Evolutionary conservation across 164 flowering plant genomes (phyloP).

Genomic region (Chimonanthus salicifolius): DNA sequence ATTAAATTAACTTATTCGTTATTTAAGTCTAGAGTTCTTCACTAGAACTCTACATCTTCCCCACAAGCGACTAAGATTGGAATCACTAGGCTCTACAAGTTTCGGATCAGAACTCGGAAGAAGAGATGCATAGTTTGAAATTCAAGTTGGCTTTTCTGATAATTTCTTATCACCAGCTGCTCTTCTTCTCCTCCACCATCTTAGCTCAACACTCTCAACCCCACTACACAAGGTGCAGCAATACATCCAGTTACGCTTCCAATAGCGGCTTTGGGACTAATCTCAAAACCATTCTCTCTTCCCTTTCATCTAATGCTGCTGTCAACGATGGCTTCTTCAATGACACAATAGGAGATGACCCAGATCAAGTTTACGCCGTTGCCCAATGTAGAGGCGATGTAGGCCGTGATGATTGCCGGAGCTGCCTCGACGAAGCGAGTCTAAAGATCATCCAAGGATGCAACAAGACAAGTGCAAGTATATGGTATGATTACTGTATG

Average conservation of each 20-base stretch:
- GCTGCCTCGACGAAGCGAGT: background rate
- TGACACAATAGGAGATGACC: background rate
- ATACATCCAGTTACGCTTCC: background rate
- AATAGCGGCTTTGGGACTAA: background rate
- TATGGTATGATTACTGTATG: conserved; percentile 21
- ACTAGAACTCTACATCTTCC: no score
- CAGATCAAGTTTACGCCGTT: background rate
- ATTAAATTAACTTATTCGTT: no score
- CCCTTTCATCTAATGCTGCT: background rate
- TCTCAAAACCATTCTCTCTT: conserved; percentile 1
- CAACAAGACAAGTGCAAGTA: conserved; percentile 5
- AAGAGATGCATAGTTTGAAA: no score
- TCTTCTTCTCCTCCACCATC: no score
- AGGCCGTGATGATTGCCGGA: background rate
- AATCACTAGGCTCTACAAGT: no score
- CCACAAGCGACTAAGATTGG: no score
- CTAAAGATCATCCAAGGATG: background rate
- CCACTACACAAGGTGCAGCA: no score
- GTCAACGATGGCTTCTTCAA: background rate
- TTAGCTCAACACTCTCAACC: no score
- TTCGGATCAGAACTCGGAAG: no score
- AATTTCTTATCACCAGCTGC: no score
- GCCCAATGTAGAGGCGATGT: conserved; percentile 1
- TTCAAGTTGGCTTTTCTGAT: no score
- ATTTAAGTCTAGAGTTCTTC: no score